phyloP scores from a whole-genome alignment of 257 asterid genomes.

The Hygrophila difformis region DNA sequence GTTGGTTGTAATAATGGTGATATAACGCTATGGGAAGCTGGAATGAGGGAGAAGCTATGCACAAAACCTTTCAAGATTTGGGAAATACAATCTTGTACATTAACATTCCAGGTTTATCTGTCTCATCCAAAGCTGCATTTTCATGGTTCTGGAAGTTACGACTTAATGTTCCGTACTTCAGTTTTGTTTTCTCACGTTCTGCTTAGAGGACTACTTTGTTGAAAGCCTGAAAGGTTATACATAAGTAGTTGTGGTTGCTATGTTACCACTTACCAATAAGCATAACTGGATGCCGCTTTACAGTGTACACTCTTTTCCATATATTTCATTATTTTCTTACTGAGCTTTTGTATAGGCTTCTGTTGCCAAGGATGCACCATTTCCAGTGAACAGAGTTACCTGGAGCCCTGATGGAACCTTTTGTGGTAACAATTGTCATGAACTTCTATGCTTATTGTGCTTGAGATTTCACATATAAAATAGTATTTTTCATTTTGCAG shows the following conservation, averaged over 20 bases:
- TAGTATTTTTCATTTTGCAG: slow-evolving; percentile 38
- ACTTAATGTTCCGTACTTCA: too few relatives aligned
- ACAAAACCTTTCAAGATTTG: slow-evolving; percentile 81
- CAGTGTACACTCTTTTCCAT: slow-evolving; percentile 2
- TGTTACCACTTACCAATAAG: slow-evolving; percentile 6
- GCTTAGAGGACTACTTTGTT: too few relatives aligned
- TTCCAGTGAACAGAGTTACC: slow-evolving; percentile 74
- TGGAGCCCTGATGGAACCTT: slow-evolving; percentile 94
- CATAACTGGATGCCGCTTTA: background rate
- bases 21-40: slow-evolving; percentile 85
- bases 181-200: too few relatives aligned
- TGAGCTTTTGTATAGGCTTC: slow-evolving; percentile 61
- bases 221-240: slow-evolving; percentile 7
- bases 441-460: slow-evolving; percentile 8
- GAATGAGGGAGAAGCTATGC: slow-evolving; percentile 67
- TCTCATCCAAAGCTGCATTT: too few relatives aligned
- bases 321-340: slow-evolving; percentile 14
- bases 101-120: slow-evolving; percentile 67
- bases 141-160: too few relatives aligned
- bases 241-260: background rate
- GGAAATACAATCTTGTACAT: slow-evolving; percentile 67
- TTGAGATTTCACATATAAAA: slow-evolving; percentile 15
- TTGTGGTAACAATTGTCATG: slow-evolving; percentile 44
- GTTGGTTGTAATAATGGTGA: slow-evolving; percentile 94
- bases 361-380: slow-evolving; percentile 74